These are phyloP conservation scores for Aureobasidium subglaciale DNA, from an alignment of 2,329 filamentous ascomycete species.

Conservation along the genomic window DNA sequence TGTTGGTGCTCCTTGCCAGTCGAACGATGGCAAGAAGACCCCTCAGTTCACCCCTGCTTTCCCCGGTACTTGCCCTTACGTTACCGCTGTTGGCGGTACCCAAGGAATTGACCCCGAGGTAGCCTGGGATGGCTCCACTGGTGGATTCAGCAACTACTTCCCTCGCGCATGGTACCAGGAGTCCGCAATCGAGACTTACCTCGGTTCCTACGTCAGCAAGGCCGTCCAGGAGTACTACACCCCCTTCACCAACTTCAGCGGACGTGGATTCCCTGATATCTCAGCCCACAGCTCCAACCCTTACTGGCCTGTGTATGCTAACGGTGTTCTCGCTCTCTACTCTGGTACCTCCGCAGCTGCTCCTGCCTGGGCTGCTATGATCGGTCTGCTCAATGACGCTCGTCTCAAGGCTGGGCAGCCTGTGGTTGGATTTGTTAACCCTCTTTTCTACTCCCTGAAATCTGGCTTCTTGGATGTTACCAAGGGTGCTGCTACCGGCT, in stretches of 20 bases:
- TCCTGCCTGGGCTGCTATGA: slow-evolving; percentile 50
- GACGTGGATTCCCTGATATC: slow-evolving; percentile 40
- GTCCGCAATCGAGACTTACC: slow-evolving; percentile 33
- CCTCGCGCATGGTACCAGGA: slow-evolving; percentile 37
- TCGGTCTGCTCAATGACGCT: slow-evolving; percentile 56
- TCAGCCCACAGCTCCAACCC: slow-evolving; percentile 43
- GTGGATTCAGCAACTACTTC: slow-evolving; percentile 39
- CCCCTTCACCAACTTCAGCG: slow-evolving; percentile 20
- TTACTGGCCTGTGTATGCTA: slow-evolving; percentile 37
- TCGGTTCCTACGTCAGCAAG: slow-evolving; percentile 26
- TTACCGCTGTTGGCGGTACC: slow-evolving; percentile 41
- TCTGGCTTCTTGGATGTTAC: slow-evolving; percentile 39
- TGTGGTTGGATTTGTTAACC: slow-evolving; percentile 50
- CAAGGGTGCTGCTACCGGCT: slow-evolving; percentile 30
- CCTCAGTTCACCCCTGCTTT: slow-evolving; percentile 40
- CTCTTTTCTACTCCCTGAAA: slow-evolving; percentile 34
- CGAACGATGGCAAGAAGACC: slow-evolving; percentile 40
- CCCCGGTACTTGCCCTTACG: slow-evolving; percentile 41
- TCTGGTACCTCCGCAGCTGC: slow-evolving; percentile 21
- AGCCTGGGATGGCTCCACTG: slow-evolving; percentile 43
- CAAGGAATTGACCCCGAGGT: slow-evolving; percentile 35
- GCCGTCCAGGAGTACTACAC: slow-evolving; percentile 34
- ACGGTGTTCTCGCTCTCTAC: slow-evolving; percentile 33
- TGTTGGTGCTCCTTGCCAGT: slow-evolving; percentile 41
- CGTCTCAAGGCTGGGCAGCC: slow-evolving; percentile 43